phyloP scores from a whole-genome alignment of 352 stramenopile species.

The Phytophthora niederhauseri region DNA sequence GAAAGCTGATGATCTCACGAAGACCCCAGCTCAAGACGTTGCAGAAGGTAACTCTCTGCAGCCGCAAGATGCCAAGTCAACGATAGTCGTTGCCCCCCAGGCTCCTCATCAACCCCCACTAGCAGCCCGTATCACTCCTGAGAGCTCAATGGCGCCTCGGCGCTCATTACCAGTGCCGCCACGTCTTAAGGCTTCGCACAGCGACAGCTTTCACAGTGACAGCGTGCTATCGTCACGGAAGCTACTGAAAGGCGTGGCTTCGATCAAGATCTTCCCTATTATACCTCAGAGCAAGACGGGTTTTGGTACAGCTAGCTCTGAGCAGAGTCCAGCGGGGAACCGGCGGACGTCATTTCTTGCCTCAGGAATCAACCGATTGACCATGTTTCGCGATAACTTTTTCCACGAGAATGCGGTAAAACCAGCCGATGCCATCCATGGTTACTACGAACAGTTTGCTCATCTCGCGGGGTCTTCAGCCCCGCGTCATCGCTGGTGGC shows the following conservation, averaged over 20 bases:
- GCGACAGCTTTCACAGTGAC: constrained; percentile 21
- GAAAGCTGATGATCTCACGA: background rate
- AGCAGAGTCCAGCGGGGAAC: background rate
- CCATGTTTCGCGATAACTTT: constrained; percentile 41
- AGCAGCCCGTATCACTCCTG: background rate
- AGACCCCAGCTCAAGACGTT: background rate
- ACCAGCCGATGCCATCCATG: constrained; percentile 49
- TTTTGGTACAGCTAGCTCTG: background rate
- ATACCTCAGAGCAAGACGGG: background rate
- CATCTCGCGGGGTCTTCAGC: constrained; percentile 26
- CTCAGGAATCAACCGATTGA: constrained; percentile 29
- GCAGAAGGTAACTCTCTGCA: background rate
- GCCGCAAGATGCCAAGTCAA: background rate
- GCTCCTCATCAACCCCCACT: background rate
- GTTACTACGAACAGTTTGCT: constrained; percentile 59
- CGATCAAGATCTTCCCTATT: constrained; percentile 29
- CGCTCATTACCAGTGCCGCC: constrained; percentile 11
- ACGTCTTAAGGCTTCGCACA: background rate
- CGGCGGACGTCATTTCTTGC: constrained; percentile 27
- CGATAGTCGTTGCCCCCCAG: background rate
- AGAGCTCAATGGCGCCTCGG: constrained; percentile 1
- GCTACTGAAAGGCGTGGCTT: background rate
- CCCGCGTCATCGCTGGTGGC: constrained; percentile 40
- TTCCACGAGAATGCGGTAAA: constrained; percentile 39
- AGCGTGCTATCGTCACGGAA: constrained; percentile 13